Base-by-base conservation (phyloP, 768 basidiomycete species). In the Termitomyces sp. region DNA sequence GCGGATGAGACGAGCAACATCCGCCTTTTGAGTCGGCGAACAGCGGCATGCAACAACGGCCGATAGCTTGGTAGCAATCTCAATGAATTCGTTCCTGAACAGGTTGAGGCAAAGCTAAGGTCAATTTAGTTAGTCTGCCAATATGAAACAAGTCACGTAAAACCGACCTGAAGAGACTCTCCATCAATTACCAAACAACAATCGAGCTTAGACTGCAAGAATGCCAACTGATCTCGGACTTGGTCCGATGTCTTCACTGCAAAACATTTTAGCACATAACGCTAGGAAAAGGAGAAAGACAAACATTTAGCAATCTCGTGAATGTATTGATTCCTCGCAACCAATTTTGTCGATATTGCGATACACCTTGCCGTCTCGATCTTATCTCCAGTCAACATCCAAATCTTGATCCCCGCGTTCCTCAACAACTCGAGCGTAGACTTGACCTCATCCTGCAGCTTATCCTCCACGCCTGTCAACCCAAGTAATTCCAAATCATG, bases 381-480 rank as follows among this genome's bases (percentile, higher is more conserved):
- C 76, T 98, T 99, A 71, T 99, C 97, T 1, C 97, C 96, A 0
- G 97, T 99, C 63, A 98, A 77, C 97, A 98, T 98, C 97, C 97
- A 99, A 55, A 99, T 98, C 79, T 91, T 97, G 71, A 99, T 86
- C 4, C 96, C 96, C 0, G 96, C 97, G 67, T 98, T 98, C 60
- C 95, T 76, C 59, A 99, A 69, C 50, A 98, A 66, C 71, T 98
- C 97, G 54, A 99, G 73, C 2, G 97, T 97, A 42, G 87, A 83
- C 68, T 91, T 94, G 63, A 99, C 96, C 22, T 96, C 95, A 56
- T 98, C 97, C 65, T 99, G 97, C 55, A 99, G 72, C 72, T 98
- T 98, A 69, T 99, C 97, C 68, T 99, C 97, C 7, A 99, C 97
- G n/a, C 96, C 97, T 0, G 97, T 99, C 60, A 98, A 70, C 2